Evolutionary conservation across 2,329 filamentous ascomycete genomes (phyloP).

Genomic region (Passalora sequoiae): DNA sequence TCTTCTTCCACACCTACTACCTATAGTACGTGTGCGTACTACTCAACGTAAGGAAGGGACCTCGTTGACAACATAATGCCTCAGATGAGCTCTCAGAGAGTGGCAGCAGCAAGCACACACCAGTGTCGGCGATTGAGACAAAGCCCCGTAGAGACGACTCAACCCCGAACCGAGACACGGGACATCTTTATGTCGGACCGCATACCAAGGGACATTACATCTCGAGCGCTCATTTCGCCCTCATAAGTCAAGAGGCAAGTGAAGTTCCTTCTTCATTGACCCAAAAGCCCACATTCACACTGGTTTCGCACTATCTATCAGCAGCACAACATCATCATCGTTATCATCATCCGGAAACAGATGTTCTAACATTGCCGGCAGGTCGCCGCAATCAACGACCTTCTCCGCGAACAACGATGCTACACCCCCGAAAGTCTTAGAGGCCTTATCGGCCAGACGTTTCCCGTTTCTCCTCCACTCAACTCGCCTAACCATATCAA

Average conservation of each 20-base stretch:
- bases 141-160: too few relatives aligned
- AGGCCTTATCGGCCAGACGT: conserved; percentile 16
- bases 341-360: too few relatives aligned
- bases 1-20: conserved; percentile 3
- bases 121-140: too few relatives aligned
- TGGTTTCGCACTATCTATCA: neutral
- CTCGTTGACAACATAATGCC: neutral
- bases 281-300: too few relatives aligned
- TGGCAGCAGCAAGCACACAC: conserved; percentile 10
- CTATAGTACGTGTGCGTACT: conserved; percentile 1
- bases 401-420: conserved; percentile 14
- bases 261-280: too few relatives aligned
- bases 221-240: conserved; percentile 19
- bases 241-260: conserved; percentile 20
- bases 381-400: conserved; percentile 21
- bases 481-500: conserved; percentile 8
- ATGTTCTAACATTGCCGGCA: too few relatives aligned
- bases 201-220: conserved; percentile 23
- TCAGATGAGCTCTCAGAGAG: neutral
- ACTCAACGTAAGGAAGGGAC: too few relatives aligned
- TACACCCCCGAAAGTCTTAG: conserved; percentile 10
- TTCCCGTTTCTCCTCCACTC: conserved; percentile 16
- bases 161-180: conserved; percentile 17
- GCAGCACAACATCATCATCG: neutral
- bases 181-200: conserved; percentile 21